A percentile compares a stretch with the other conserved stretches of the same genome.
These are phyloP conservation scores for Pleurotus sapidus DNA, from an alignment of 768 basidiomycete genomes.

Conservation along the genomic window DNA sequence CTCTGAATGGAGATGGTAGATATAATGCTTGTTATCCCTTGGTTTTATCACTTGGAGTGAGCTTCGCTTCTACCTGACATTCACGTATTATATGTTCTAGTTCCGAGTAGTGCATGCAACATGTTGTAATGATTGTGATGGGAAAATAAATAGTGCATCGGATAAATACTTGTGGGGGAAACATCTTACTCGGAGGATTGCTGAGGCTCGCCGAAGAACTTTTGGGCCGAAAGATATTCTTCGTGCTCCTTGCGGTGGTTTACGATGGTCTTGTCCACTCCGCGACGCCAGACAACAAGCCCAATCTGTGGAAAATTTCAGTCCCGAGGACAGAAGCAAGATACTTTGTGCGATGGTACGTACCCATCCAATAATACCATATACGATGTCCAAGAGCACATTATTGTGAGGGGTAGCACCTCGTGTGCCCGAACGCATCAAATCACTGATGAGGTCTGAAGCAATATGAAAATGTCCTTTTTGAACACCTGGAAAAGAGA, in stretches of 20 bases:
- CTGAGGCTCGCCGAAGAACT: conserved; percentile 13
- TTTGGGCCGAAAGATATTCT: conserved; percentile 25
- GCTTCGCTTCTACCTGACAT: conserved; percentile 63
- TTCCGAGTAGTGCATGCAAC: too few relatives aligned
- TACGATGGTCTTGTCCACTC: conserved; percentile 30
- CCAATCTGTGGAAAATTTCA: conserved; percentile 27
- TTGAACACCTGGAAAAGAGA: conserved; percentile 43
- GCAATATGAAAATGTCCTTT: conserved; percentile 63
- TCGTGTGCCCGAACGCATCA: conserved; percentile 56
- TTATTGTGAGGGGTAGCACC: conserved; percentile 57
- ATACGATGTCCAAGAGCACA: conserved; percentile 43
- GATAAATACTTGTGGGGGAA: not conserved
- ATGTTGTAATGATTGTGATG: not conserved
- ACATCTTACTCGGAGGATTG: not conserved
- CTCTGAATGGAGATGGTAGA: conserved; percentile 44
- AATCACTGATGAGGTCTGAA: conserved; percentile 50
- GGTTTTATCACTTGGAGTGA: conserved; percentile 22
- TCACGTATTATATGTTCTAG: conserved; percentile 7
- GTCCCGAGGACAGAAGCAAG: not conserved
- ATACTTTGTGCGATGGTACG: conserved; percentile 12
- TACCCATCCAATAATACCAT: conserved; percentile 40
- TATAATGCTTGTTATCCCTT: conserved; percentile 62
- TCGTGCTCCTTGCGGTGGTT: conserved; percentile 32
- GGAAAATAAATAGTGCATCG: not conserved
- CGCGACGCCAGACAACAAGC: conserved; percentile 34